Base-by-base conservation (phyloP, 805 yeast species). In the Sungouiella blattae region DNA sequence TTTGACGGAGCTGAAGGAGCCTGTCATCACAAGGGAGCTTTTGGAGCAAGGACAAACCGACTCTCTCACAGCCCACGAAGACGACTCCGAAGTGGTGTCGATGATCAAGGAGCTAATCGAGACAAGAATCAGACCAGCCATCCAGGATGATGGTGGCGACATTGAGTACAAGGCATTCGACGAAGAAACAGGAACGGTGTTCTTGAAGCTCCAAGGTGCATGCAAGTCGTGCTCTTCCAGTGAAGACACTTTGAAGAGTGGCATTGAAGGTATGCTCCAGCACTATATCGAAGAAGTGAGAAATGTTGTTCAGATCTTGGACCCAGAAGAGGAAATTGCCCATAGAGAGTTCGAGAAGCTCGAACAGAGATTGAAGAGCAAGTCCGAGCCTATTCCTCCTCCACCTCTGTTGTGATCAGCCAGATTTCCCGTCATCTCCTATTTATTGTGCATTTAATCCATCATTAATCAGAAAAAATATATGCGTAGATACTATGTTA, bases 131-230 rank as follows among this genome's bases (percentile, higher is more conserved):
- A 80, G 96, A 54, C 99, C 99, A 1, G 96, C 98, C 1, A 88
- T 93, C 39, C 95, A 88, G 64, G 99, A 93, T 53, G 99, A 93
- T 53, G 99, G 99, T 43, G 99, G 99, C 22, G 98, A 93, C 55
- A 81, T 93, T 43, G 89, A 87, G 50, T 94, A 80, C 58, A 75
- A 85, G 40, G 93, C 87, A 5, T 89, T 86, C 55, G 87, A 86
- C 38, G 87, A 83, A 44, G 86, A 82, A 39, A 73, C 83, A 1
- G 98, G 98, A 1, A 79, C 83, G 11, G 98, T 94, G 5, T 85
- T 78, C 57, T 75, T 93, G 49, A 87, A 85, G 57, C 68, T 93
- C 30, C 89, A 87, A 50, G 99, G 99, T 32, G 98, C 98, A 6
- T 93, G 99, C 64, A 82, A 95, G 36, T 77, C 94, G 2, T 93